phyloP scores from a whole-genome alignment of 805 yeast genomes.

The Candida khao-thaluensis region DNA sequence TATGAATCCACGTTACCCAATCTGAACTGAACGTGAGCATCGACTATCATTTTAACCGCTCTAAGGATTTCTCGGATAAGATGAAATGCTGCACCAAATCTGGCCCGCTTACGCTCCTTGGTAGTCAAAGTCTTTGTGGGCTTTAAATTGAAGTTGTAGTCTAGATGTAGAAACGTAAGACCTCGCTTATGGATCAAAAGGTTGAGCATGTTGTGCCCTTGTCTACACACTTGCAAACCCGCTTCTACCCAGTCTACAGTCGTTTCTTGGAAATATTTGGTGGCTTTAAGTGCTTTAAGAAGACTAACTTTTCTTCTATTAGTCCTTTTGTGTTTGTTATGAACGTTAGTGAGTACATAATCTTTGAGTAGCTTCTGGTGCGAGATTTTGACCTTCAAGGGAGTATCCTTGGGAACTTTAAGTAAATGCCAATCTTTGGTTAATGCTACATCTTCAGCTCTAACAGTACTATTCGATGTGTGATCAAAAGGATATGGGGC shows the following conservation, averaged over 20 bases:
- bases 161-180: constrained; percentile 86
- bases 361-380: constrained; percentile 85
- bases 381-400: constrained; percentile 79
- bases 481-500: constrained; percentile 86
- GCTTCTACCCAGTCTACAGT: constrained; percentile 98
- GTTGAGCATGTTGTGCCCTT: constrained; percentile 92
- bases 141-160: constrained; percentile 91
- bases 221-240: constrained; percentile 88
- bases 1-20: constrained; percentile 89
- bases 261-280: constrained; percentile 89
- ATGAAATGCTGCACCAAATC: constrained; percentile 97
- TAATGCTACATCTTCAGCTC: constrained; percentile 89
- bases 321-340: constrained; percentile 40
- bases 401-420: constrained; percentile 59
- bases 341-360: constrained; percentile 69
- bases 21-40: constrained; percentile 88
- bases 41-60: constrained; percentile 82
- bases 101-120: constrained; percentile 90
- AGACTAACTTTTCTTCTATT: constrained; percentile 55
- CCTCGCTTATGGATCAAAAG: constrained; percentile 88
- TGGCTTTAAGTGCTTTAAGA: constrained; percentile 63
- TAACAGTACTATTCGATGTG: constrained; percentile 64
- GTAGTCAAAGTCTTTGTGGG: constrained; percentile 96
- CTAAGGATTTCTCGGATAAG: constrained; percentile 85
- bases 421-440: constrained; percentile 80